These are phyloP conservation scores for Paracoccidioides brasiliensis DNA, from an alignment of 2,329 filamentous ascomycete genomes.

Conservation along the genomic window DNA sequence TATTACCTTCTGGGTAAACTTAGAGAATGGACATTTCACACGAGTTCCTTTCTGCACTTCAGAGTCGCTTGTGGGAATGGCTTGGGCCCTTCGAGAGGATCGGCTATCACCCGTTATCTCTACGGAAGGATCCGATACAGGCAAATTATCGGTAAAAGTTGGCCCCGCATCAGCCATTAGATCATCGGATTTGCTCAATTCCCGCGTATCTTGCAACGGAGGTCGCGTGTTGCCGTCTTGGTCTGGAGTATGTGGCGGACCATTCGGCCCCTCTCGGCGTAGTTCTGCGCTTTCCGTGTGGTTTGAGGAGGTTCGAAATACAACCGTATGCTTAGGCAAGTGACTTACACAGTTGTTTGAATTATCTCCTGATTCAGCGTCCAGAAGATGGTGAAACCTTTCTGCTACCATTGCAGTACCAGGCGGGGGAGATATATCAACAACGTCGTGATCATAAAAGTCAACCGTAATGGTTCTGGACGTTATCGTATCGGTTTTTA, in stretches of 20 bases:
- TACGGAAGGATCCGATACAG: neutral
- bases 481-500: slow-evolving; percentile 31
- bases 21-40: slow-evolving; percentile 20
- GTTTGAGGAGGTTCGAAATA: slow-evolving; percentile 34
- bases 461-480: slow-evolving; percentile 36
- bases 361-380: slow-evolving; percentile 31
- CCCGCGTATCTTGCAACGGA: neutral
- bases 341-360: slow-evolving; percentile 4
- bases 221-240: neutral
- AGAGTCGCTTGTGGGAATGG: slow-evolving; percentile 12
- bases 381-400: slow-evolving; percentile 38
- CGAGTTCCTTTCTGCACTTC: slow-evolving; percentile 15
- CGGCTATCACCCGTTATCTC: neutral
- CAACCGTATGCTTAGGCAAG: slow-evolving; percentile 31
- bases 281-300: slow-evolving; percentile 26
- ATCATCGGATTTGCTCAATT: neutral
- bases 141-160: neutral
- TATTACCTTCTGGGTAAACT: slow-evolving; percentile 24
- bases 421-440: slow-evolving; percentile 32
- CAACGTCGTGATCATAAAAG: slow-evolving; percentile 30
- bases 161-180: neutral
- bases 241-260: slow-evolving; percentile 2
- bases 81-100: slow-evolving; percentile 5
- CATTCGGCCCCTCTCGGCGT: slow-evolving; percentile 10
- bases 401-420: slow-evolving; percentile 35